phyloP scores from a whole-genome alignment of 495 filamentous ascomycete genomes.

The Penicillium taxi region DNA sequence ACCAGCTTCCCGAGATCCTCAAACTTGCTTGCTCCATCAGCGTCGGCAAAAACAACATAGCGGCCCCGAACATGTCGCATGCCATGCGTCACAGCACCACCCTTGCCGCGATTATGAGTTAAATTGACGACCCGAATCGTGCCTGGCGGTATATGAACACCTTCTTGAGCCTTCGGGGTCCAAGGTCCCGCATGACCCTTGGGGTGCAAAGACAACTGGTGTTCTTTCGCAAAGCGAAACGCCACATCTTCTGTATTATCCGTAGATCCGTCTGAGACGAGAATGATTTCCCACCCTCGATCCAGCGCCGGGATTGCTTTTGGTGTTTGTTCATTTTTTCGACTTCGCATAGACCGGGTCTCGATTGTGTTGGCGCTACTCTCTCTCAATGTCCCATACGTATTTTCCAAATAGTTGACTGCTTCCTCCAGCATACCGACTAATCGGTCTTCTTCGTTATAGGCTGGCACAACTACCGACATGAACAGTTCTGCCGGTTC shows the following conservation, averaged over 20 bases:
- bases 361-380: slow-evolving; percentile 6
- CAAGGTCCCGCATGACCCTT: slow-evolving; percentile 37
- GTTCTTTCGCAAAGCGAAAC: slow-evolving; percentile 61
- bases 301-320: slow-evolving; percentile 14
- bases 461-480: slow-evolving; percentile 89
- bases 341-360: slow-evolving; percentile 23
- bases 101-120: slow-evolving; percentile 81
- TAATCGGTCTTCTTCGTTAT: slow-evolving; percentile 83
- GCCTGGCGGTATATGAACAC: slow-evolving; percentile 49
- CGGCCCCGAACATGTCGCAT: slow-evolving; percentile 82
- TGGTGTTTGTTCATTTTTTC: no score
- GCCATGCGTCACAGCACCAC: slow-evolving; percentile 90
- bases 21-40: slow-evolving; percentile 85
- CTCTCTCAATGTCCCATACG: slow-evolving; percentile 51
- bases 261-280: slow-evolving; percentile 87
- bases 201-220: slow-evolving; percentile 36
- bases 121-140: slow-evolving; percentile 72
- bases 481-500: slow-evolving; percentile 56
- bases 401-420: slow-evolving; percentile 68
- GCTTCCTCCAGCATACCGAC: slow-evolving; percentile 83
- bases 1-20: slow-evolving; percentile 73
- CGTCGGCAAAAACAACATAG: slow-evolving; percentile 92
- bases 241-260: slow-evolving; percentile 76
- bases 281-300: slow-evolving; percentile 86
- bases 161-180: slow-evolving; percentile 31